Evolutionary conservation across 2,329 filamentous ascomycete genomes (phyloP), one percentile per base, ranked within the genome.

Genomic region (Daldinia sp.): DNA sequence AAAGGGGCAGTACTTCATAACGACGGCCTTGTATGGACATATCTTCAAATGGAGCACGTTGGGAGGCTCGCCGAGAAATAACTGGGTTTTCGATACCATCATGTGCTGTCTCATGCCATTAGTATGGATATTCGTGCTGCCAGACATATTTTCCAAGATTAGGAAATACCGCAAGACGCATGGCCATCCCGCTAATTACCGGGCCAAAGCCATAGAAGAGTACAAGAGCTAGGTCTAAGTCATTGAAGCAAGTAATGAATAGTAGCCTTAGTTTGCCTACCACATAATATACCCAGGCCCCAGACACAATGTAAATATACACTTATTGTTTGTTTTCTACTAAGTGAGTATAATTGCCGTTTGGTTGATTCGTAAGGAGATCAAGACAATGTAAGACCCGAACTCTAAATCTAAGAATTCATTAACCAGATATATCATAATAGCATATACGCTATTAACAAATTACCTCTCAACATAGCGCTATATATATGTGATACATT

Each of bases 1-100:
- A 79, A 88, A 82, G 39, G 96, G 95, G 0, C 85, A 96, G 26
- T 95, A 93, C 79, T 85, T 93, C 75, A 87, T 97, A 50, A 91
- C 93, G 0, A 92, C 94, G 10, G 91, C 89, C 67, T 88, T 90
- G 69, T 78, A 97, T 53, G 93, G 92, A 1, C 81, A 87, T 63
- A 75, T 93, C 65, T 91, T 98, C 89, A 89, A 91, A 72, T 90
- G 87, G 76, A 82, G 82, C 28, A 77, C 81, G 18, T 78, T 89
- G 74, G 88, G 88, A 15, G 86, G 87, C 2, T 83, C 84, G 15
- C 80, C 83, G 57, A 83, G 88, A 71, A 89, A 89, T 68, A 90
- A 84, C 73, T 87, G 84, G 84, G 13, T 91, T 15, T 53, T 88
- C 46, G 90, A 92, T 76, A 88, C 85, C 1, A 59, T 90, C 15